Evolutionary conservation across 257 asterid genomes (phyloP).

Genomic region (Echium plantagineum): DNA sequence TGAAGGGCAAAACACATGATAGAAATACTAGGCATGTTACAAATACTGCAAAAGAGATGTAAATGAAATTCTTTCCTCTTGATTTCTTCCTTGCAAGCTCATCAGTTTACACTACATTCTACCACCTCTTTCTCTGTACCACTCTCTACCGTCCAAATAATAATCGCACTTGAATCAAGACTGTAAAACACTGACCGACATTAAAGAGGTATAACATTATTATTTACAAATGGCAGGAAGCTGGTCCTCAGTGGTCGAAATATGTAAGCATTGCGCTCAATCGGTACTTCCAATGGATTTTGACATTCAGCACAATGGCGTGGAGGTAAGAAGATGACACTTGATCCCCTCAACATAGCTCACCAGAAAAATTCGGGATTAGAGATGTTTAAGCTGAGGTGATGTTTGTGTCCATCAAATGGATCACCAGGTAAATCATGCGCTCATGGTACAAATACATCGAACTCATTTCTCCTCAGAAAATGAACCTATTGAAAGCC

Average conservation of each 20-base stretch:
- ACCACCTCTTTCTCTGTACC: slow-evolving; percentile 2
- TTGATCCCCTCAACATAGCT: neutral
- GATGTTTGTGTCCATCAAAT: neutral
- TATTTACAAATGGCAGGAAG: slow-evolving; percentile 1
- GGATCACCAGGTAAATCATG: slow-evolving; percentile 4
- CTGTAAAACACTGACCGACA: neutral
- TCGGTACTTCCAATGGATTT: neutral
- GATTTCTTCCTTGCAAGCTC: neutral
- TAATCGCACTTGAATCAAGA: neutral
- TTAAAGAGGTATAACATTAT: neutral
- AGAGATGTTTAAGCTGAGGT: neutral
- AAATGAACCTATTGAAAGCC: slow-evolving; percentile 39
- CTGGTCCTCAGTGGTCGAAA: neutral
- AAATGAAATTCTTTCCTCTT: neutral
- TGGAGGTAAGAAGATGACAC: neutral
- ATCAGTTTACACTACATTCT: neutral
- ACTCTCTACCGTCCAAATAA: slow-evolving; percentile 1
- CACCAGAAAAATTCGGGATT: neutral
- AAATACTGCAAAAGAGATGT: neutral
- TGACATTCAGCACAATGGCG: neutral
- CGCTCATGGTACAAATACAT: slow-evolving; percentile 11
- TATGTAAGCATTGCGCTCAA: neutral
- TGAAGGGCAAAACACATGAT: too few species aligned
- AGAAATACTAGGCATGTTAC: neutral
- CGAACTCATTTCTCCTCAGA: slow-evolving; percentile 38